Base-by-base conservation (phyloP, 2,329 filamentous ascomycete genomes). In the Huntiella bhutanensis region DNA sequence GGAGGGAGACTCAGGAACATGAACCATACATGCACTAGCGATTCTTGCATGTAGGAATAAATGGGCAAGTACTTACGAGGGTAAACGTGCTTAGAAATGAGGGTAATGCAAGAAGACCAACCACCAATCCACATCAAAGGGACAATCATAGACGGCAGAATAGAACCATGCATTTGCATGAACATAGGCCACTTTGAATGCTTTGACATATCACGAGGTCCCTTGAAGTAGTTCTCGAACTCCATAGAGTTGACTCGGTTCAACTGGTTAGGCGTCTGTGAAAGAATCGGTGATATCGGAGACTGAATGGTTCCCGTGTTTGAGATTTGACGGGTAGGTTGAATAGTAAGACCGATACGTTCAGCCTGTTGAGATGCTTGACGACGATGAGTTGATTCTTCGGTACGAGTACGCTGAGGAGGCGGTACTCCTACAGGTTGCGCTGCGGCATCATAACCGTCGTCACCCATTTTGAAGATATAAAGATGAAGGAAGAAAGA, bases 171-270 rank as follows among this genome's bases (percentile, higher is more conserved):
- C 63, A 87, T 69, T 49, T 80, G 78, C 58, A 87, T 62, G 57
- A 85, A 80, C 52, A 76, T 71, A 13, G 82, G 82, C 69, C 80
- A 78, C 67, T 82, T 85, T 15, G 80, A 84, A 60, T 86, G 80
- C 55, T 73, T 73, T 49, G 75, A 68, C 52, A 83, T 71, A 57
- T 85, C 75, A 51, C 78, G 71, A 43, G 82, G 82, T 10, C 74
- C 75, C 28, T 44, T 47, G 45, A 53, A 53, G 50, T 53, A 53
- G 34, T 53, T 51, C 12, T 53, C 51, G n/a, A 53, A 7, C 10
- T 53, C 51, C 19, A 49, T 17, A 5, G 48, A 47, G 35, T 49
- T 49, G 16, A 44, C 44, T 1, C 48, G 48, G 15, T 43, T 43
- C 19, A 49, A n/a, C 13, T 46, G 48, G 36, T 49, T 49, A 4